phyloP scores from a whole-genome alignment of 1,139 yeast species.

The Candida sanyaensis region DNA sequence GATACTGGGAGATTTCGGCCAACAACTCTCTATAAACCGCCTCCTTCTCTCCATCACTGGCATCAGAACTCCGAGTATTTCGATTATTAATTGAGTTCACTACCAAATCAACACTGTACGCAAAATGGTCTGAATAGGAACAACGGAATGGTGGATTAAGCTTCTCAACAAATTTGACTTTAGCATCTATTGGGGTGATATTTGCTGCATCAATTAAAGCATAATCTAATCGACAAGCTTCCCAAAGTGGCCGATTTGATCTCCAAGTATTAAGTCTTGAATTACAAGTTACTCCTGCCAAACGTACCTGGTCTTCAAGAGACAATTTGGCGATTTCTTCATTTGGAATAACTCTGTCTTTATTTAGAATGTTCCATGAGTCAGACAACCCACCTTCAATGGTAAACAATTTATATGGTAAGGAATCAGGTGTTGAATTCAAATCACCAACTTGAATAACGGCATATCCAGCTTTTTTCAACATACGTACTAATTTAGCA shows the following conservation, averaged over 20 bases:
- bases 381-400: slow-evolving; percentile 70
- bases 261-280: slow-evolving; percentile 89
- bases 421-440: slow-evolving; percentile 83
- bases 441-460: slow-evolving; percentile 92
- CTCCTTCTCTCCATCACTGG: slow-evolving; percentile 18
- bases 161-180: slow-evolving; percentile 71
- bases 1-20: slow-evolving; percentile 56
- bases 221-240: slow-evolving; percentile 91
- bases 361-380: slow-evolving; percentile 75
- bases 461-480: slow-evolving; percentile 75
- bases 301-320: slow-evolving; percentile 66
- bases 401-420: slow-evolving; percentile 77
- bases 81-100: slow-evolving; percentile 16
- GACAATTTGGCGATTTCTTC: slow-evolving; percentile 49
- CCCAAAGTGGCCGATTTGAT: slow-evolving; percentile 54
- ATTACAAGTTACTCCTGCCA: slow-evolving; percentile 90
- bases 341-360: slow-evolving; percentile 27
- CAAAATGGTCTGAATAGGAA: slow-evolving; percentile 93
- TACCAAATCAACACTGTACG: slow-evolving; percentile 61
- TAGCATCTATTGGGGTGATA: slow-evolving; percentile 57
- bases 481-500: slow-evolving; percentile 61
- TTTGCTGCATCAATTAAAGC: slow-evolving; percentile 68
- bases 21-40: slow-evolving; percentile 58
- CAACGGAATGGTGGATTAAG: slow-evolving; percentile 58
- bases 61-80: neutral